Evolutionary conservation across 139 green algal species (phyloP).

Genomic region (Coccomyxa sp.): DNA sequence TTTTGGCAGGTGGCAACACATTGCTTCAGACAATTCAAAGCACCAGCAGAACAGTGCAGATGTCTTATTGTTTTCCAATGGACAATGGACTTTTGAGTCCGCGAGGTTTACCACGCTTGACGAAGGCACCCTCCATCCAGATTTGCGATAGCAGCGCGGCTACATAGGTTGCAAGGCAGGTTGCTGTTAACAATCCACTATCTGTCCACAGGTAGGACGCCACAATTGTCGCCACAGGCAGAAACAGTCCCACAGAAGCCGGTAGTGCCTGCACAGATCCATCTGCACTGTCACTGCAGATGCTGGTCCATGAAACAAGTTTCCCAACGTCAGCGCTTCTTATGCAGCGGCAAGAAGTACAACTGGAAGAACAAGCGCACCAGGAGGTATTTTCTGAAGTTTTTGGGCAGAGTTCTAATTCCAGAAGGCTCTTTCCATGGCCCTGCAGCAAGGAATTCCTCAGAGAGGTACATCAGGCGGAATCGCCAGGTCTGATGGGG

Average conservation of each 20-base stretch:
- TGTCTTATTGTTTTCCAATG: background rate
- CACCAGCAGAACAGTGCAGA: background rate
- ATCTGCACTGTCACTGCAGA: background rate
- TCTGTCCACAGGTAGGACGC: background rate
- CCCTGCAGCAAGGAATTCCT: background rate
- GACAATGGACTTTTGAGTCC: background rate
- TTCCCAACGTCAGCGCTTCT: background rate
- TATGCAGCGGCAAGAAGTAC: background rate
- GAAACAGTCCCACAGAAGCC: background rate
- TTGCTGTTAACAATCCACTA: background rate
- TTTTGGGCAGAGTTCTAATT: background rate
- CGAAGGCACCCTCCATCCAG: background rate
- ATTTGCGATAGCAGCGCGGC: background rate
- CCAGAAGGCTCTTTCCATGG: background rate
- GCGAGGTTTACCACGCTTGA: background rate
- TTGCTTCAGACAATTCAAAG: background rate
- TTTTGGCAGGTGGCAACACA: background rate
- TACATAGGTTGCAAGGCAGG: background rate
- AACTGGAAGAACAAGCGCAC: background rate
- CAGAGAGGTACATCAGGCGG: too few species aligned
- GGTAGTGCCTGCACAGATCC: too few species aligned
- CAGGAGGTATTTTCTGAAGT: background rate
- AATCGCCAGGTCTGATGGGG: too few species aligned
- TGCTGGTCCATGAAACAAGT: background rate
- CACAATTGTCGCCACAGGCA: background rate